Base-by-base conservation (phyloP, 1,284 basidiomycete species). In the Ustilago tritici region DNA sequence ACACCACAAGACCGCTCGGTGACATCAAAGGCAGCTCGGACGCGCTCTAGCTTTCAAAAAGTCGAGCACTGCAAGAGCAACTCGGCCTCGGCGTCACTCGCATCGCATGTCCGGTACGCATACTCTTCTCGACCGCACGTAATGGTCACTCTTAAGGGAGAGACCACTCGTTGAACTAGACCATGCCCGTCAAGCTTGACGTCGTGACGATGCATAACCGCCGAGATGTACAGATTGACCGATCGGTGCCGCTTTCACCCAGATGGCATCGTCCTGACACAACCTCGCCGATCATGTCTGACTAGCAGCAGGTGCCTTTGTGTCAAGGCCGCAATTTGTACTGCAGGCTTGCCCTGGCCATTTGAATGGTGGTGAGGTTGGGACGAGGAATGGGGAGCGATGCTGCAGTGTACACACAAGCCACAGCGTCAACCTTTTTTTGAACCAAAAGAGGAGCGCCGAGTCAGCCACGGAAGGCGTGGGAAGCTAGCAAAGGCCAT, bases 61-160 rank as follows among this genome's bases (percentile, higher is more conserved):
- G 19, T 34, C 31, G 35, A 3, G 23, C 23, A 50, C 8, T 31
- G 49, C 57, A 35, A 8, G 56, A 50, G 49, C 49, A 7, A 11
- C 70, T 73, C 70, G 70, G 70, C 70, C 64, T 73, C 70, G 70
- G 70, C 38, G 55, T 73, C 43, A 47, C 43, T 54, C 65, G 70
- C 70, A 73, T 47, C 36, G 41, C 58, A 59, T 57, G 65, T 67
- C 65, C 70, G 65, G 70, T 54, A 41, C 50, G 65, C 70, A 73
- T 68, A 2, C 41, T 35, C 38, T 17, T 36, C 31, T 32, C 14
- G 23, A 41, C 61, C 59, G 41, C 67, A 61, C 57, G 53, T 58
- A 59, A 58, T 59, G 17, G 2, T n/a, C 32, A 35, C 57, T 32
- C 23, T 36, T 38, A 3, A 17, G 38, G 11, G 17, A 41, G 15